Percentiles rank a stretch among this genome's conserved stretches.
Evolutionary conservation across 805 yeast genomes (phyloP).

Genomic region (Candida dajiaensis): DNA sequence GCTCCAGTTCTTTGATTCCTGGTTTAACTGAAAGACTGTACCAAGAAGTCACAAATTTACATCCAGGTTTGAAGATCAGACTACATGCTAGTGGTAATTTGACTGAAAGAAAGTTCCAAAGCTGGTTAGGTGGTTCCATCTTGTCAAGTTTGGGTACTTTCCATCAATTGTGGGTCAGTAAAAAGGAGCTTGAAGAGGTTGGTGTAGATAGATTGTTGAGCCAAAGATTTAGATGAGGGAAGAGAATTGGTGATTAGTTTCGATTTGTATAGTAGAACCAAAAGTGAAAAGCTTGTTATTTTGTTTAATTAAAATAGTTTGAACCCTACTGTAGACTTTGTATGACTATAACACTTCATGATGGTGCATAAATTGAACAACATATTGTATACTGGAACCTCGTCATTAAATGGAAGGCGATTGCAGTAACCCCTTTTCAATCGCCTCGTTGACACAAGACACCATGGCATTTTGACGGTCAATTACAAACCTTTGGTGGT

Average conservation of each 20-base stretch:
- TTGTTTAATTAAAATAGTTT: neutral
- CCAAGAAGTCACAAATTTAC: conserved; percentile 57
- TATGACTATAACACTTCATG: too few relatives aligned
- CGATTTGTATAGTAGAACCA: neutral
- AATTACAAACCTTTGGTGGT: conserved; percentile 28
- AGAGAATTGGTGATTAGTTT: neutral
- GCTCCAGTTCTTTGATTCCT: conserved; percentile 75
- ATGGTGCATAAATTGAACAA: neutral
- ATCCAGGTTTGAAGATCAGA: conserved; percentile 84
- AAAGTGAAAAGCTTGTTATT: neutral
- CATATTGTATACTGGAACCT: neutral
- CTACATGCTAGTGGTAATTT: conserved; percentile 76
- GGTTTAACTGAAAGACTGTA: conserved; percentile 75
- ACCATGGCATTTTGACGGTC: conserved; percentile 33
- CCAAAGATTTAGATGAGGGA: conserved; percentile 67
- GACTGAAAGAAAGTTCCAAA: conserved; percentile 69
- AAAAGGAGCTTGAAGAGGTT: conserved; percentile 79
- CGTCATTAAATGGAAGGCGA: neutral
- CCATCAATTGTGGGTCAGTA: conserved; percentile 92
- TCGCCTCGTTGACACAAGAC: conserved; percentile 25
- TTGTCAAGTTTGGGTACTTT: conserved; percentile 85
- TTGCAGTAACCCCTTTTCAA: conserved; percentile 1
- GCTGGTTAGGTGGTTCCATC: conserved; percentile 93
- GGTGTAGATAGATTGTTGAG: conserved; percentile 77
- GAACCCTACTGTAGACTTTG: too few relatives aligned